Conservation (phyloP, 1,139 yeast genomes). For the Taphrina deformans region DNA sequence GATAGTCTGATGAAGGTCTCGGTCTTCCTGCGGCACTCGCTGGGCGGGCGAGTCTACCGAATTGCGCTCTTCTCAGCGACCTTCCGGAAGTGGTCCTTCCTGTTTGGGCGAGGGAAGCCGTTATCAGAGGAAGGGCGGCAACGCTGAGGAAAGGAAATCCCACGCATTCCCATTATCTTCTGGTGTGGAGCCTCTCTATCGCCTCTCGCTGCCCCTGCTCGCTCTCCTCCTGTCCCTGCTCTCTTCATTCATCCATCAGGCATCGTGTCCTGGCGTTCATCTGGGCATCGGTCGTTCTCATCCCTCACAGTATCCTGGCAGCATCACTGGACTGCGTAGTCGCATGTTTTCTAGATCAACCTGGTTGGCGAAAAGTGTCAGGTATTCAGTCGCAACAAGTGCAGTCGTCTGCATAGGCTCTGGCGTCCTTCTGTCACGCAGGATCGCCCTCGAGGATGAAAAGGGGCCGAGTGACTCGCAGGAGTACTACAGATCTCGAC, state of each 20-base stretch:
- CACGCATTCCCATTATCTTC: background rate
- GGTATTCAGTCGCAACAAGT: background rate
- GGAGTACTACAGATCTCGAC: constrained; percentile 8
- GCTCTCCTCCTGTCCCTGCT: background rate
- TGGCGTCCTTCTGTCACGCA: background rate
- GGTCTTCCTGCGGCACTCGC: background rate
- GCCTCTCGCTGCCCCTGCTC: background rate
- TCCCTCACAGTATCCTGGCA: too few species aligned
- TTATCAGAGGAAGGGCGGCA: background rate
- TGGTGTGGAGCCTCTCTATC: background rate
- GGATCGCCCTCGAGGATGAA: background rate
- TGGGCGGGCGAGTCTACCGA: constrained; percentile 1
- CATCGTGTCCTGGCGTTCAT: too few species aligned
- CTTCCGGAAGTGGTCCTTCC: constrained; percentile 1
- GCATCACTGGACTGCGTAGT: too few species aligned
- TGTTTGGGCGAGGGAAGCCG: constrained; percentile 3
- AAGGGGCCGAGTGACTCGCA: background rate
- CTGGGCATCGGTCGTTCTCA: background rate
- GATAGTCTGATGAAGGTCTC: background rate
- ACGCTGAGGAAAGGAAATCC: too few species aligned
- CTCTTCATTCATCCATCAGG: too few species aligned
- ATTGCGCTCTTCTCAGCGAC: constrained; percentile 3
- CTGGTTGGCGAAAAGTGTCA: background rate
- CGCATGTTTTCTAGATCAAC: background rate
- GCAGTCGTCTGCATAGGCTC: constrained; percentile 4